A percentile compares a stretch with the other conserved stretches of the same genome.
phyloP scores from a whole-genome alignment of 2,329 filamentous ascomycete genomes.

The Cladophialophora yegresii region DNA sequence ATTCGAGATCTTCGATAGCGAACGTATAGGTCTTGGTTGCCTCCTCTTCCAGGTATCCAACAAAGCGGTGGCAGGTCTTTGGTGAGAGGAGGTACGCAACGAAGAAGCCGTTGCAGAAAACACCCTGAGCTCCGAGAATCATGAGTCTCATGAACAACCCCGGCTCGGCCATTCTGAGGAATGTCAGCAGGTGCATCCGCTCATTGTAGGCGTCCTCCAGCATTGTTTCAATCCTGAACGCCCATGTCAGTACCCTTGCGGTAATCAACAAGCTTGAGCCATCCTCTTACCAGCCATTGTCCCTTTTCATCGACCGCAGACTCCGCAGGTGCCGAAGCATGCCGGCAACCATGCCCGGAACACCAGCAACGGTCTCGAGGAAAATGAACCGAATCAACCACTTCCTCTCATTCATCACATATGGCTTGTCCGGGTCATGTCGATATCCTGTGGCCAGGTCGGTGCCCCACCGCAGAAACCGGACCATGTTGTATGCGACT shows the following conservation, averaged over 20 bases:
- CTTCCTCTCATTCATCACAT: constrained; percentile 75
- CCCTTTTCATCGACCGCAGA: constrained; percentile 80
- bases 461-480: constrained; percentile 74
- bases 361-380: constrained; percentile 89
- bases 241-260: constrained; percentile 1
- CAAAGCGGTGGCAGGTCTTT: constrained; percentile 87
- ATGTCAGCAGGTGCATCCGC: constrained; percentile 88
- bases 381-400: constrained; percentile 92
- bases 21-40: constrained; percentile 94
- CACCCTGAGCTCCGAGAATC: constrained; percentile 88
- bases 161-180: constrained; percentile 86
- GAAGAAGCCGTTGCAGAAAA: constrained; percentile 96
- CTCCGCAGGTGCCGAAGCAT: constrained; percentile 89
- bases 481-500: constrained; percentile 74
- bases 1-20: constrained; percentile 82
- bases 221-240: constrained; percentile 77
- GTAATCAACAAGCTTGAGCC: constrained; percentile 2
- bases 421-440: constrained; percentile 68
- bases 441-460: constrained; percentile 79
- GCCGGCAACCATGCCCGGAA: constrained; percentile 94
- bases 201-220: constrained; percentile 91
- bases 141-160: constrained; percentile 89
- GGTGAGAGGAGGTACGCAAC: constrained; percentile 83
- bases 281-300: constrained; percentile 75
- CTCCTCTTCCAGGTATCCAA: constrained; percentile 96